Conservation (phyloP, 768 basidiomycete genomes). For the Lanmaoa pseudosensibilis region DNA sequence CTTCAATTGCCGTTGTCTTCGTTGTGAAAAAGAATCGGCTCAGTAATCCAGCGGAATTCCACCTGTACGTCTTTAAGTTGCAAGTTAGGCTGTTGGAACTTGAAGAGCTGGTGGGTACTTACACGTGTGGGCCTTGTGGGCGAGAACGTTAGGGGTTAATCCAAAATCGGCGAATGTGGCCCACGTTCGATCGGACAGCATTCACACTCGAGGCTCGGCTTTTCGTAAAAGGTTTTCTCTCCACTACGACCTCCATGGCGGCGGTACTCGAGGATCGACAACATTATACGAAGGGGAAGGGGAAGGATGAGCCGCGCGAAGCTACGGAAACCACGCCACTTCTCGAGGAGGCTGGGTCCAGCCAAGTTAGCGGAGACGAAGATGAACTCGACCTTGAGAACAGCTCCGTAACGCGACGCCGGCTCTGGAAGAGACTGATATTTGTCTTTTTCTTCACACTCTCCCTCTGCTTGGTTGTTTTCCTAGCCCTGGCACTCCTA, state of each 20-base stretch:
- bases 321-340: slow-evolving; percentile 34
- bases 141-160: slow-evolving; percentile 1
- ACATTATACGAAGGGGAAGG: slow-evolving; percentile 26
- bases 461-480: slow-evolving; percentile 45
- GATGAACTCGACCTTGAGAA: slow-evolving; percentile 26
- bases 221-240: background rate
- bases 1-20: slow-evolving; percentile 51
- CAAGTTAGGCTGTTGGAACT: background rate
- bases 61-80: background rate
- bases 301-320: slow-evolving; percentile 22
- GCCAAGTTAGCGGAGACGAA: slow-evolving; percentile 19
- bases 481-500: slow-evolving; percentile 48
- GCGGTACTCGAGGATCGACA: slow-evolving; percentile 16
- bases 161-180: slow-evolving; percentile 5
- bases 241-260: slow-evolving; percentile 24
- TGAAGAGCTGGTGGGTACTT: no score
- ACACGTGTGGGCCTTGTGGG: no score
- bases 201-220: slow-evolving; percentile 1
- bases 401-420: slow-evolving; percentile 21
- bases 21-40: slow-evolving; percentile 37
- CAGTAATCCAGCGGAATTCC: background rate
- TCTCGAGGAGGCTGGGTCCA: slow-evolving; percentile 27
- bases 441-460: slow-evolving; percentile 61
- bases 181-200: slow-evolving; percentile 19
- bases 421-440: slow-evolving; percentile 35